Base-by-base conservation (phyloP, 345 rosid genomes). In the Brassica juncea region DNA sequence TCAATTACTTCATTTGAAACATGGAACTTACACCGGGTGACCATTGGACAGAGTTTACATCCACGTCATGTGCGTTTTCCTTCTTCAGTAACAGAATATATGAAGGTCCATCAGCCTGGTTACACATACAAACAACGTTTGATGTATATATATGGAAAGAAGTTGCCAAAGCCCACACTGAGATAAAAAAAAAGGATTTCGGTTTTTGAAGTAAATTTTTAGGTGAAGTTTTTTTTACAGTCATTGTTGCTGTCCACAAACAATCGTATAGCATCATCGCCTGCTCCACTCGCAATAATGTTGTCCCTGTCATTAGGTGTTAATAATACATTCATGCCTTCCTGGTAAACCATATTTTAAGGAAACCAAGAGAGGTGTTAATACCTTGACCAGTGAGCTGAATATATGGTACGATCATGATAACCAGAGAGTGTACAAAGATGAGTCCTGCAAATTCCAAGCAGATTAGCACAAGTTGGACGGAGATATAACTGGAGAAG, bases 351-450 rank as follows among this genome's bases (percentile, higher is more conserved):
- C 28, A 58, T 4, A 23, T 10, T 4, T 9, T 0, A 31, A 5
- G 14, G 30, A 54, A 65, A 71, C 16, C 35, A 28, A 28, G 31
- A 28, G 31, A 73, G 21, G 19, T 19, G 30, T 77, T 1, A 66
- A 66, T 90, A 93, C 99, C 99, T 93, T 86, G 98, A 95, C 97
- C 97, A 92, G 70, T 92, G 87, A 87, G 89, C 89, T 77, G 99
- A 93, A 86, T 88, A 93, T 64, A 94, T 86, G 42, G 99, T 91
- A 69, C 99, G 88, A 71, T 91, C 97, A 86, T 94, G 99, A 84
- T 91, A 92, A 58, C 99, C 98, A 8, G 99, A 84, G 72, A 94
- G 90, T 57, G 98, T 91, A 80, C 86, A 89, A 27, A 89, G 68
- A 77, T 91, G 97, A 82, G 69, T 85, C 98, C 99, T 94, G 92